A percentile compares a stretch with the other conserved stretches of the same genome.
Evolutionary conservation across 2,329 filamentous ascomycete species (phyloP).

Genomic region (Verticillium zaregamsianum): DNA sequence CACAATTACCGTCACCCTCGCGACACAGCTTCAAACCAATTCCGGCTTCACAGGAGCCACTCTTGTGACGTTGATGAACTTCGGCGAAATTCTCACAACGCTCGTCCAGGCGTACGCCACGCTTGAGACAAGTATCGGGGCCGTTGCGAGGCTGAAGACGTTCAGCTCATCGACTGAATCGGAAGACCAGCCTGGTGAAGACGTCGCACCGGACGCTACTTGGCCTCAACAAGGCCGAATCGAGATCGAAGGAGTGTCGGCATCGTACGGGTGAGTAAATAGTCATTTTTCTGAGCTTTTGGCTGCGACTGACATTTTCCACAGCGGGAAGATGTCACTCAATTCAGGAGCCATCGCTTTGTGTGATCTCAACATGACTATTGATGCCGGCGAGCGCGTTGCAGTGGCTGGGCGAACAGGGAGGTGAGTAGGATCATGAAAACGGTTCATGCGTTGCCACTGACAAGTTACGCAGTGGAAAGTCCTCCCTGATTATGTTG

Average conservation of each 20-base stretch:
- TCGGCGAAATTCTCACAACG: constrained; percentile 23
- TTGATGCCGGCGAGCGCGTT: constrained; percentile 26
- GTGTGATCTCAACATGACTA: constrained; percentile 19
- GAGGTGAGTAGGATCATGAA: too few species aligned
- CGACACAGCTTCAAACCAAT: constrained; percentile 34
- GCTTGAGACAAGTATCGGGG: constrained; percentile 23
- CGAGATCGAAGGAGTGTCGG: constrained; percentile 25
- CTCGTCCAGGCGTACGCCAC: constrained; percentile 28
- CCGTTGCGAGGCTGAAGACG: constrained; percentile 18
- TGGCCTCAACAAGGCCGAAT: constrained; percentile 28
- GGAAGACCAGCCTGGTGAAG: constrained; percentile 17
- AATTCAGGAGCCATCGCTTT: neutral
- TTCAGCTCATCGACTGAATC: constrained; percentile 19
- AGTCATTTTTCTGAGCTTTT: neutral
- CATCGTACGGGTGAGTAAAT: constrained; percentile 21
- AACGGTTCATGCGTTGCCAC: too few species aligned
- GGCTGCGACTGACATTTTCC: neutral
- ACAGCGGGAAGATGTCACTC: neutral
- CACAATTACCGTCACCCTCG: constrained; percentile 41
- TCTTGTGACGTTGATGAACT: constrained; percentile 31
- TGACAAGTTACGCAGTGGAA: constrained; percentile 26
- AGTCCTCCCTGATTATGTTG: constrained; percentile 36
- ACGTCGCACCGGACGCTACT: constrained; percentile 8
- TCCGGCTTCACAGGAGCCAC: constrained; percentile 34
- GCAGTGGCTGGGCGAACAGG: constrained; percentile 33